Conservation (phyloP, 2,329 filamentous ascomycete species). For the Epichloe typhina region DNA sequence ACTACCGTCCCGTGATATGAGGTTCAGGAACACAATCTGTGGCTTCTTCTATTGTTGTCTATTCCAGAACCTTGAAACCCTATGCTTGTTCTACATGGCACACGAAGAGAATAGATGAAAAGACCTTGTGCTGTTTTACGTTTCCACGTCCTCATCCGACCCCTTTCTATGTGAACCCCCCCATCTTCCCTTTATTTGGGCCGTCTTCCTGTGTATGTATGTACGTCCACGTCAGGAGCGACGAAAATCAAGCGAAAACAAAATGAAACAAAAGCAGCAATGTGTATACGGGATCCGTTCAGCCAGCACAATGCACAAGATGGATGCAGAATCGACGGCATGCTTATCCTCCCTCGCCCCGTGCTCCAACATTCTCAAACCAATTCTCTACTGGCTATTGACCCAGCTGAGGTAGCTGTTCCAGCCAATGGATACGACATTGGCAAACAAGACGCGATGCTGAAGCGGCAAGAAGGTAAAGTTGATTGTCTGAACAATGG, state of each 20-base stretch:
- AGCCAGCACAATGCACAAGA: not conserved
- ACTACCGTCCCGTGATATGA: not conserved
- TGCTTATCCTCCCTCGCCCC: constrained; percentile 2
- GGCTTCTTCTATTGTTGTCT: not conserved
- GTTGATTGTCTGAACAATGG: constrained; percentile 70
- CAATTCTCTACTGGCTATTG: constrained; percentile 30
- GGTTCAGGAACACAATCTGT: not conserved
- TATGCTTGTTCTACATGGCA: not conserved
- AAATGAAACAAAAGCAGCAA: constrained; percentile 2
- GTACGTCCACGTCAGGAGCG: not conserved
- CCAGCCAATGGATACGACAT: constrained; percentile 59
- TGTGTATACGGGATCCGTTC: not conserved
- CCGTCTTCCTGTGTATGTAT: not conserved
- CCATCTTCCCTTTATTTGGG: no score
- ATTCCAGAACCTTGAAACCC: not conserved
- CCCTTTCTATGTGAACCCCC: not conserved
- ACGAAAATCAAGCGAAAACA: not conserved
- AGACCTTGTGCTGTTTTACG: not conserved
- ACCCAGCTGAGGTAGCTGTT: constrained; percentile 52
- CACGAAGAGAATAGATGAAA: not conserved
- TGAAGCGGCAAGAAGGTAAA: constrained; percentile 78
- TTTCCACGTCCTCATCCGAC: not conserved
- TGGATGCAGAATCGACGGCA: not conserved
- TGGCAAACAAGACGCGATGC: constrained; percentile 75
- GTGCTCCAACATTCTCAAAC: constrained; percentile 2